phyloP scores from a whole-genome alignment of 176 grass and related monocot species.

The Musa acuminata region DNA sequence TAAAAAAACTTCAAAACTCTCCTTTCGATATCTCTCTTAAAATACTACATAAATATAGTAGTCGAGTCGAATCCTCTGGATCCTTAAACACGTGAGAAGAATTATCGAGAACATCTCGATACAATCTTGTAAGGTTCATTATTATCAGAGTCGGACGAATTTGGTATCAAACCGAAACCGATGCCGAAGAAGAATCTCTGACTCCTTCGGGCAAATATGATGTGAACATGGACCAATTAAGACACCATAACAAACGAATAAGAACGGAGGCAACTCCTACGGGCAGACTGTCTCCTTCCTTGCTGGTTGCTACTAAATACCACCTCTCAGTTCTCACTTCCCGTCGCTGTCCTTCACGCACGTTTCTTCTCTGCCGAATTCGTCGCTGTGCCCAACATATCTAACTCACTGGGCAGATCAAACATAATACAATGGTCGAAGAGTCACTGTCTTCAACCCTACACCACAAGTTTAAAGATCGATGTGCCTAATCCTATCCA shows the following conservation, averaged over 20 bases:
- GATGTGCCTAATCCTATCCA: background rate
- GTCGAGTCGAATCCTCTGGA: too few relatives aligned
- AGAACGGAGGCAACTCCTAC: background rate
- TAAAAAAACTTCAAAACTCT: too few relatives aligned
- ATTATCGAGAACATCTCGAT: too few relatives aligned
- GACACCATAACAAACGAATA: background rate
- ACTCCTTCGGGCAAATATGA: too few relatives aligned
- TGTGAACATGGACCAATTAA: background rate
- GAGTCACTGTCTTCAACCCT: background rate
- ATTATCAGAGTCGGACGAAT: too few relatives aligned
- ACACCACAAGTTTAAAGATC: background rate
- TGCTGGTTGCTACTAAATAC: background rate
- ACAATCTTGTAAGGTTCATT: too few relatives aligned
- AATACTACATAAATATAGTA: too few relatives aligned
- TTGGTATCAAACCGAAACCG: too few relatives aligned
- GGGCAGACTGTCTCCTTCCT: background rate
- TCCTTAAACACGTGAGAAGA: too few relatives aligned
- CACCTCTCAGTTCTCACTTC: background rate
- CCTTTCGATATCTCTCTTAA: too few relatives aligned
- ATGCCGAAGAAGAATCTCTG: too few relatives aligned
- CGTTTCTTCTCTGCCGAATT: background rate
- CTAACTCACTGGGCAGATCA: background rate
- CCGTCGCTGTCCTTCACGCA: background rate
- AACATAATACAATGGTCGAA: background rate
- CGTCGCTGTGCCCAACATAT: background rate